Evolutionary conservation across 805 yeast species (phyloP).

Genomic region (Aciculoconidium aculeatum): DNA sequence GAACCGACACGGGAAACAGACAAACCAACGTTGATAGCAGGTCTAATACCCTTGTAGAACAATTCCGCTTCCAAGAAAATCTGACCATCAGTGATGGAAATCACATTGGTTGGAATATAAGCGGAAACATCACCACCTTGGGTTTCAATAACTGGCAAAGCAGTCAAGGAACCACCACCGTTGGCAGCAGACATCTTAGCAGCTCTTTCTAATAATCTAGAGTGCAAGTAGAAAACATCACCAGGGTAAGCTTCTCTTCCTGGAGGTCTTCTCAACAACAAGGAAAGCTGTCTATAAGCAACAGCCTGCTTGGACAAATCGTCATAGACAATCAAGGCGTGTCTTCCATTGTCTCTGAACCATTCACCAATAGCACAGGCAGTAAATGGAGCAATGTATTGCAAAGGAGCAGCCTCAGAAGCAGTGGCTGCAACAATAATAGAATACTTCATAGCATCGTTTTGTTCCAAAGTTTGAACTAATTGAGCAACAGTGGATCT

Average conservation of each 20-base stretch:
- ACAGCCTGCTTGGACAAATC: constrained; percentile 99
- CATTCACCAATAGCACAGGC: constrained; percentile 99
- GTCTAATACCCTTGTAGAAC: constrained; percentile 99
- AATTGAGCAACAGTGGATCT: constrained; percentile 99
- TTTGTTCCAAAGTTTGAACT: constrained; percentile 97
- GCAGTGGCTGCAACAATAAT: constrained; percentile 99
- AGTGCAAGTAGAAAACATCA: constrained; percentile 94
- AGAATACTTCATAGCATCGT: constrained; percentile 96
- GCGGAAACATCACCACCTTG: constrained; percentile 99
- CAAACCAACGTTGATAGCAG: constrained; percentile 99
- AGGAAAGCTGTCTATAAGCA: constrained; percentile 98
- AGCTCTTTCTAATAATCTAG: constrained; percentile 93
- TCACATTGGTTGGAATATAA: constrained; percentile 95
- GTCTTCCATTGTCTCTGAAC: constrained; percentile 99
- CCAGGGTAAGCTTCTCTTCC: constrained; percentile 97
- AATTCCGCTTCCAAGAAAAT: constrained; percentile 98
- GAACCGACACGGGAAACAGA: constrained; percentile 99
- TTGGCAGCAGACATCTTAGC: constrained; percentile 88
- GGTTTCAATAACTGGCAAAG: constrained; percentile 94
- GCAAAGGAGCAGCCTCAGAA: constrained; percentile 99
- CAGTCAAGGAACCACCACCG: constrained; percentile 95
- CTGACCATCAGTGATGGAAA: constrained; percentile 97
- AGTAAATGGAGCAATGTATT: constrained; percentile 99
- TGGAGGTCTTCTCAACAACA: constrained; percentile 94
- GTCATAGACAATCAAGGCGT: constrained; percentile 94